Conservation (phyloP, 1,139 yeast genomes). For the Blastobotrys elegans region DNA sequence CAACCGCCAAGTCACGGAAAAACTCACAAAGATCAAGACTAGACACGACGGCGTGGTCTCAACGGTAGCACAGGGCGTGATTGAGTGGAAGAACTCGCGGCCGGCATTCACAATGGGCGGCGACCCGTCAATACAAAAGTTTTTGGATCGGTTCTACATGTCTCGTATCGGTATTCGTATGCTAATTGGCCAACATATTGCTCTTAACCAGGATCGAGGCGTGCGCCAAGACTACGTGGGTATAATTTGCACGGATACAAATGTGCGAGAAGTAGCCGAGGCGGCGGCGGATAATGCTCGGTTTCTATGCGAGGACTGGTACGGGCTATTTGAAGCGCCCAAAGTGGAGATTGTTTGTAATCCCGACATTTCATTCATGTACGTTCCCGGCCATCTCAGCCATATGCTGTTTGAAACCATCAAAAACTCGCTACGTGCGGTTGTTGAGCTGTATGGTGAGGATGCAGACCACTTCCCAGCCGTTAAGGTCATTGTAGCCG, state of each 20-base stretch:
- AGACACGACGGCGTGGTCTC: constrained; percentile 93
- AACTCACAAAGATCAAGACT: constrained; percentile 65
- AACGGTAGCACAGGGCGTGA: constrained; percentile 88
- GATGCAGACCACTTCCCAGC: constrained; percentile 69
- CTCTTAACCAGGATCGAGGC: constrained; percentile 62
- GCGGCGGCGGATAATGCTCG: constrained; percentile 86
- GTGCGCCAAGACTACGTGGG: constrained; percentile 66
- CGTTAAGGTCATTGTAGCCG: constrained; percentile 82
- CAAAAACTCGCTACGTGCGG: constrained; percentile 78
- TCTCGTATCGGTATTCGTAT: constrained; percentile 83
- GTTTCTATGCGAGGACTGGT: constrained; percentile 83
- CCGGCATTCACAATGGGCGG: constrained; percentile 20
- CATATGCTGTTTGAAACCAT: constrained; percentile 85
- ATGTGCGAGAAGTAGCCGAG: constrained; percentile 71
- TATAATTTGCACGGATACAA: constrained; percentile 75
- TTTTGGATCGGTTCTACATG: constrained; percentile 79
- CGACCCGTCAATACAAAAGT: constrained; percentile 63
- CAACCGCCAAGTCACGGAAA: constrained; percentile 61
- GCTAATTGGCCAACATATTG: constrained; percentile 86
- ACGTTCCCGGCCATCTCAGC: constrained; percentile 84
- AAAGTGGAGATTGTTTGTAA: constrained; percentile 72
- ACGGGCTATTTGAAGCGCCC: constrained; percentile 78
- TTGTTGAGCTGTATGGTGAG: constrained; percentile 64
- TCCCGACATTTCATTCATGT: constrained; percentile 68
- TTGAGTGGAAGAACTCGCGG: constrained; percentile 64